Evolutionary conservation across 73 alveolate species (phyloP), one percentile per base, ranked within the genome.

Genomic region (Halteria grandinella): DNA sequence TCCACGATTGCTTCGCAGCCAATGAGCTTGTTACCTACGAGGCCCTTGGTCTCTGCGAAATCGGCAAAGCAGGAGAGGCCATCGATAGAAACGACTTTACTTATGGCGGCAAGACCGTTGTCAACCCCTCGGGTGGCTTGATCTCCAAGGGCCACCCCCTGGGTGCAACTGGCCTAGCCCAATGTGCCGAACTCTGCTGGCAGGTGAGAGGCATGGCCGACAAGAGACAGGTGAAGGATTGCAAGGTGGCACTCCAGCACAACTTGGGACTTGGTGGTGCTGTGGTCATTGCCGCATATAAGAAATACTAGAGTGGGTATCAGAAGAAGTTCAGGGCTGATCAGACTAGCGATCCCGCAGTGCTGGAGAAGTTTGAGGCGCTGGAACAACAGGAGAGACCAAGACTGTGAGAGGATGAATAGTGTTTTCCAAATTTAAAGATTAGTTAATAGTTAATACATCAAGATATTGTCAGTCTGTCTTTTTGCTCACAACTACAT

Each of bases 221-320:
- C 39, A 83, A 85, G 83, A 89, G 98, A 86, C 79, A 92, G 74
- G 98, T 92, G 55, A 79, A 83, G 63, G 91, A 87, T 66, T 91
- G 93, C 33, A 59, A 87, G 63, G 50, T 81, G 55, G 98, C 95
- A 21, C 84, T 92, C 7, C 83, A 88, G 64, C 98, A 92, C 60
- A 92, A 92, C 59, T 79, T 92, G 20, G 98, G 98, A 14, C 91
- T 92, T 17, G 98, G 98, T 27, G 98, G 98, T 12, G 98, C 98
- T 17, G 85, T 95, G 51, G 89, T 89, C 33, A 93, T 92, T 18
- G 93, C 89, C 7, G 75, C 87, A 14, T 92, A 92, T 62, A 89
- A 92, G 69, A 89, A 89, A 69, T 91, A 91, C 69, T 12, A 66
- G 43, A 49, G 45, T 18, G 75, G 60, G 2, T 51, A 55, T 21